Conservation (phyloP, 179 eudicot species). For the Beta lomatogona region DNA sequence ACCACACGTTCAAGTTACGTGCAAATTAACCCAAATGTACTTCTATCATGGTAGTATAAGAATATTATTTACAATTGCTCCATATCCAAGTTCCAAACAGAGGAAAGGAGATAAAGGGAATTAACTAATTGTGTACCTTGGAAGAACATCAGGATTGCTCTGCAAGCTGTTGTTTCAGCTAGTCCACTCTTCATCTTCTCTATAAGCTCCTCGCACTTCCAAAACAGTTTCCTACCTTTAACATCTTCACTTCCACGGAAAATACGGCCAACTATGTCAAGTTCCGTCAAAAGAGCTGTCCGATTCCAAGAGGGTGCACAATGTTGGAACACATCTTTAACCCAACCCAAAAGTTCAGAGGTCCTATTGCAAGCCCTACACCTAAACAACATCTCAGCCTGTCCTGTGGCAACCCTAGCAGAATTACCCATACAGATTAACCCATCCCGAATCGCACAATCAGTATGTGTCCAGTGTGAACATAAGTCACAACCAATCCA, state of each 20-base stretch:
- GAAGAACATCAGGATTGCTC: slow-evolving; percentile 69
- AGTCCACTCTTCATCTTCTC: slow-evolving; percentile 80
- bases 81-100: slow-evolving; percentile 3
- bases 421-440: slow-evolving; percentile 81
- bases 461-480: slow-evolving; percentile 96
- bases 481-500: slow-evolving; percentile 97
- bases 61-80: neutral
- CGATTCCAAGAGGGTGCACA: slow-evolving; percentile 91
- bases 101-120: neutral
- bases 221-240: slow-evolving; percentile 77
- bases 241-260: slow-evolving; percentile 95
- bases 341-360: slow-evolving; percentile 95
- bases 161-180: slow-evolving; percentile 69
- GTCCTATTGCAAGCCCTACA: slow-evolving; percentile 89
- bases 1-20: neutral
- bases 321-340: slow-evolving; percentile 90
- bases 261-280: slow-evolving; percentile 82
- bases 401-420: slow-evolving; percentile 54
- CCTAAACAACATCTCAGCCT: slow-evolving; percentile 85
- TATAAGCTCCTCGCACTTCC: slow-evolving; percentile 94
- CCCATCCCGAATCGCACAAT: slow-evolving; percentile 93
- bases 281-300: slow-evolving; percentile 71
- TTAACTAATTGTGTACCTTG: slow-evolving; percentile 54
- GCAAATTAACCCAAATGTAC: neutral
- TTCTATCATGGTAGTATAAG: too few species aligned